Evolutionary conservation across 257 asterid genomes (phyloP), one percentile per base, ranked within the genome.

Genomic region (Nicotiana obtusifolia): DNA sequence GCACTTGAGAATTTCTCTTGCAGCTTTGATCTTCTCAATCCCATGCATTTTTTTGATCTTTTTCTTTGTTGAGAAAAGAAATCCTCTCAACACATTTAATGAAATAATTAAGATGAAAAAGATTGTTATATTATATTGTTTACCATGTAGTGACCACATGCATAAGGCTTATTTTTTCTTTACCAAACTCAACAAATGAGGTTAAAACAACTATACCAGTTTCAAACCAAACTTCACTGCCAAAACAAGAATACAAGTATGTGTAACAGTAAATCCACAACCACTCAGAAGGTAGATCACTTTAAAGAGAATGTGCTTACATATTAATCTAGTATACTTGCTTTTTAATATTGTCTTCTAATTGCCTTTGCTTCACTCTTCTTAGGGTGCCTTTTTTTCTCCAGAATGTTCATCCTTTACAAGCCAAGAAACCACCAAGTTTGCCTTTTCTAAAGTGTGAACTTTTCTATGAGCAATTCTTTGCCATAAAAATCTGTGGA

Each of bases 141-240:
- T 56, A 5, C 49, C 16, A 28, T 35, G 17, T 31, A 2, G 44
- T 33, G 68, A 56, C 20, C 30, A 37, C 1, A 16, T n/a, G 76
- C n/a, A 10, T 19, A 61, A 26, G 54, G 35, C 59, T 35, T 3
- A 41, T 59, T 84, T 86, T 30, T 77, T 77, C 86, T 86, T 84
- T 68, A 88, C 98, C 92, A 85, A 85, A 88, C 91, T 81, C 84
- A 89, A 86, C 88, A 79, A 90, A 83, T 82, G 37, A 54, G 77
- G 89, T 85, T 85, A 77, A 87, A 59, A 79, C 53, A 64, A 81
- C 89, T 77, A 82, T 82, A 88, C 89, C 87, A 86, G 82, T 71
- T 89, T 92, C 93, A 59, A 84, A 92, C 98, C 95, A 88, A 91
- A 91, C 97, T 82, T 90, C 53, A 87, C 93, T 86, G 91, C 83